A percentile compares a stretch with the other conserved stretches of the same genome.
These are phyloP conservation scores for Sophora flavescens DNA, from an alignment of 306 rosid genomes.

Conservation along the genomic window DNA sequence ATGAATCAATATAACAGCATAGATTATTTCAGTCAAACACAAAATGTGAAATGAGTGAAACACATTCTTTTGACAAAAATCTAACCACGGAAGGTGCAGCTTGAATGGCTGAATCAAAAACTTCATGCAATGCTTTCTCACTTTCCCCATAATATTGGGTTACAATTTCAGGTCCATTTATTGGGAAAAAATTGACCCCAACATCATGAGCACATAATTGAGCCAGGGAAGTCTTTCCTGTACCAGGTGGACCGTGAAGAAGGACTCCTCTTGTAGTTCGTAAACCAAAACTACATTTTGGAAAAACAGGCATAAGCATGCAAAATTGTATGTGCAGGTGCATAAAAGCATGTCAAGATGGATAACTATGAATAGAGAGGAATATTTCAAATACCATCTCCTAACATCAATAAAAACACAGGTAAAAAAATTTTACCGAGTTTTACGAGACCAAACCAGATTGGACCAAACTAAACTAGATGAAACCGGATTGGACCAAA, in stretches of 20 bases:
- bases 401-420: too few species aligned
- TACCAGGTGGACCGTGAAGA: constrained; percentile 97
- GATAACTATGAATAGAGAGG: not conserved
- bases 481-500: too few species aligned
- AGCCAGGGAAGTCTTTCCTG: constrained; percentile 93
- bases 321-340: constrained; percentile 5
- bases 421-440: too few species aligned
- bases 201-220: constrained; percentile 73
- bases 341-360: constrained; percentile 35
- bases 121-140: constrained; percentile 72
- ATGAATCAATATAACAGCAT: constrained; percentile 11
- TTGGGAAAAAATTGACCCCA: constrained; percentile 72
- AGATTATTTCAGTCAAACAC: constrained; percentile 39
- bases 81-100: constrained; percentile 96
- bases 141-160: constrained; percentile 86
- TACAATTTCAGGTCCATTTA: constrained; percentile 88
- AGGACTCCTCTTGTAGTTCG: constrained; percentile 87
- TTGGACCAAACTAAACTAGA: too few species aligned
- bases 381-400: too few species aligned
- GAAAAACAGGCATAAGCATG: constrained; percentile 44
- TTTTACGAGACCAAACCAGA: too few species aligned
- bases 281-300: constrained; percentile 72
- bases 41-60: constrained; percentile 37
- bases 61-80: constrained; percentile 35
- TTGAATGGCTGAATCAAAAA: constrained; percentile 77